Percentiles rank a stretch among this genome's conserved stretches.
These are phyloP conservation scores for Arxiozyma telluris DNA, from an alignment of 1,139 yeast species.

Conservation along the genomic window DNA sequence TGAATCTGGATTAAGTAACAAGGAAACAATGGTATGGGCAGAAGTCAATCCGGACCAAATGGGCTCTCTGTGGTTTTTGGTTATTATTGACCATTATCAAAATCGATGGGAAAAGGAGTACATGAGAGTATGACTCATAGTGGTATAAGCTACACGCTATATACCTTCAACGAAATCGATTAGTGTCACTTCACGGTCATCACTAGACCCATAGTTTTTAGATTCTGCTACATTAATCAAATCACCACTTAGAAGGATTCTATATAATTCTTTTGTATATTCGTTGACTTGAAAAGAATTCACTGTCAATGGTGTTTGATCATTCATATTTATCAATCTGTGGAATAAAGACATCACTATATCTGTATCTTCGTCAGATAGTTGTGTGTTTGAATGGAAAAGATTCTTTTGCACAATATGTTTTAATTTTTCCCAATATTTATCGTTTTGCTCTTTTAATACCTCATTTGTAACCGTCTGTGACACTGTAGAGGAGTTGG, in stretches of 20 bases:
- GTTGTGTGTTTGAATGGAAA: neutral
- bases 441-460: neutral
- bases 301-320: constrained; percentile 9
- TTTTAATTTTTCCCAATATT: neutral
- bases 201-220: neutral
- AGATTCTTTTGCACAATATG: neutral
- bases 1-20: too few species aligned
- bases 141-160: neutral
- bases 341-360: constrained; percentile 1
- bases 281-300: constrained; percentile 11
- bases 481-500: neutral
- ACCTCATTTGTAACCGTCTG: neutral
- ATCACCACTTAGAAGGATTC: constrained; percentile 7
- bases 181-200: neutral
- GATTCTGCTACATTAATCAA: constrained; percentile 2
- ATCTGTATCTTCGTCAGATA: neutral
- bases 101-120: too few species aligned
- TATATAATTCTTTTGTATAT: constrained; percentile 4
- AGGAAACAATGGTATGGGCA: too few species aligned
- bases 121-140: neutral
- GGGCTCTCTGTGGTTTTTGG: too few species aligned
- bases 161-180: neutral
- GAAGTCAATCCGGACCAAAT: too few species aligned
- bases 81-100: too few species aligned
- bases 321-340: constrained; percentile 12